phyloP scores from a whole-genome alignment of 805 yeast genomes.

The Schwanniomyces occidentalis region DNA sequence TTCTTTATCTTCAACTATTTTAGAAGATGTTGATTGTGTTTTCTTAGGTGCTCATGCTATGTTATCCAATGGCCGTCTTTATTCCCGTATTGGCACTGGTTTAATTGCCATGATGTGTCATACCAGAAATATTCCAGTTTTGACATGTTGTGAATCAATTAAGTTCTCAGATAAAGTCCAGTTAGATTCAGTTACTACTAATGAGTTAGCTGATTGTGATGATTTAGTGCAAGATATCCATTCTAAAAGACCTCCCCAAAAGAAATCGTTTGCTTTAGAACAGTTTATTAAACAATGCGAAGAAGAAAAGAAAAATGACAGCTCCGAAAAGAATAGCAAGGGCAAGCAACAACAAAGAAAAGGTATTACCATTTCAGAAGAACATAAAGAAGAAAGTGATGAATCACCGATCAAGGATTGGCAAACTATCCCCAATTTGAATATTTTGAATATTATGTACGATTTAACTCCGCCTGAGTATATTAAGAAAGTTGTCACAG shows the following conservation, averaged over 20 bases:
- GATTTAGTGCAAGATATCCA: slow-evolving; percentile 56
- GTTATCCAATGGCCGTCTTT: slow-evolving; percentile 90
- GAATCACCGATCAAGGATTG: slow-evolving; percentile 57
- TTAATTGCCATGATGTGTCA: slow-evolving; percentile 89
- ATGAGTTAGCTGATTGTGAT: slow-evolving; percentile 83
- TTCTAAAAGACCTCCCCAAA: slow-evolving; percentile 54
- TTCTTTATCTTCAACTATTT: slow-evolving; percentile 69
- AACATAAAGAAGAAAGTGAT: slow-evolving; percentile 16
- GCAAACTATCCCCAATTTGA: slow-evolving; percentile 62
- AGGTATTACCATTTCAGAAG: slow-evolving; percentile 2
- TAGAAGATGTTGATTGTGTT: slow-evolving; percentile 86
- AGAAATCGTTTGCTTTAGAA: slow-evolving; percentile 63
- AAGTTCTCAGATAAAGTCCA: slow-evolving; percentile 95
- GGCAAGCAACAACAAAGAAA: slow-evolving; percentile 12
- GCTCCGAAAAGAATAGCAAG: slow-evolving; percentile 20
- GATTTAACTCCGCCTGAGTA: slow-evolving; percentile 94
- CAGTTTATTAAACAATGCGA: slow-evolving; percentile 54
- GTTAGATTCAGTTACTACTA: slow-evolving; percentile 90
- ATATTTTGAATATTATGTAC: slow-evolving; percentile 81
- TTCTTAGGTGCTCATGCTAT: slow-evolving; percentile 96
- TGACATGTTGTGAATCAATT: slow-evolving; percentile 93
- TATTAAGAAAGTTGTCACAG: slow-evolving; percentile 93
- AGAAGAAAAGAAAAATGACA: slow-evolving; percentile 21
- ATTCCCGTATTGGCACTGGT: slow-evolving; percentile 94
- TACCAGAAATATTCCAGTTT: slow-evolving; percentile 85